Percentiles rank a stretch among this genome's conserved stretches.
These are phyloP conservation scores for Kodamaea arcana DNA, from an alignment of 1,139 yeast genomes.

Conservation along the genomic window DNA sequence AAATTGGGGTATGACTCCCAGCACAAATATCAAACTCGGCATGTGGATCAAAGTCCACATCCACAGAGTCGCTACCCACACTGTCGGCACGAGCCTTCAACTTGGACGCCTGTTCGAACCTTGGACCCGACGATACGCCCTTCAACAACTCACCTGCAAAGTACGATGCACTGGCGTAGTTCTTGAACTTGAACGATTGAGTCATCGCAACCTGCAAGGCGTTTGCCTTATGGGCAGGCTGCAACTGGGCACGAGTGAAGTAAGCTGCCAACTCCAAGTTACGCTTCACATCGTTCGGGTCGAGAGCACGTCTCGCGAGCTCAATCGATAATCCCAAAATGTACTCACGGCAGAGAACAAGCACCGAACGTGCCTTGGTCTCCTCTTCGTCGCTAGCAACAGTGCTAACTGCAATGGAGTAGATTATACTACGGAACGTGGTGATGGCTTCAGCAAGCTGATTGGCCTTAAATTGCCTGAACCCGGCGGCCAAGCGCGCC, in stretches of 20 bases:
- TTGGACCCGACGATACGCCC: constrained; percentile 64
- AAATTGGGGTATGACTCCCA: constrained; percentile 82
- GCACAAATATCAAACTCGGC: constrained; percentile 92
- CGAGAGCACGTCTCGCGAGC: constrained; percentile 76
- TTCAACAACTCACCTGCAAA: constrained; percentile 83
- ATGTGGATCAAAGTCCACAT: constrained; percentile 87
- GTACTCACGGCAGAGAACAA: constrained; percentile 80
- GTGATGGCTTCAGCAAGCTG: constrained; percentile 77
- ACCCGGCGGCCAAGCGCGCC: constrained; percentile 66
- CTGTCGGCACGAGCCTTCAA: constrained; percentile 77
- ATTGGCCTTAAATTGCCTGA: constrained; percentile 77
- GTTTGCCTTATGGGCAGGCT: constrained; percentile 76
- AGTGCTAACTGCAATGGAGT: constrained; percentile 67
- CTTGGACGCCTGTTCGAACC: constrained; percentile 86
- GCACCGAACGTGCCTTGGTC: constrained; percentile 65
- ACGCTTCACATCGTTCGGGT: constrained; percentile 68
- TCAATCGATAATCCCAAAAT: constrained; percentile 90
- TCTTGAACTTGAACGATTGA: constrained; percentile 82
- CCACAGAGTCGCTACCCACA: constrained; percentile 78
- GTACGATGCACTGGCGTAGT: constrained; percentile 81
- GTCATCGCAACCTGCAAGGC: constrained; percentile 96
- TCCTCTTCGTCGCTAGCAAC: constrained; percentile 76
- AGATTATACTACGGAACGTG: constrained; percentile 73
- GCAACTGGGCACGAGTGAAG: constrained; percentile 81
- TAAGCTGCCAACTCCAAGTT: constrained; percentile 93